Evolutionary conservation across 2,329 filamentous ascomycete genomes (phyloP).

Genomic region (Aureobasidium pullulans): DNA sequence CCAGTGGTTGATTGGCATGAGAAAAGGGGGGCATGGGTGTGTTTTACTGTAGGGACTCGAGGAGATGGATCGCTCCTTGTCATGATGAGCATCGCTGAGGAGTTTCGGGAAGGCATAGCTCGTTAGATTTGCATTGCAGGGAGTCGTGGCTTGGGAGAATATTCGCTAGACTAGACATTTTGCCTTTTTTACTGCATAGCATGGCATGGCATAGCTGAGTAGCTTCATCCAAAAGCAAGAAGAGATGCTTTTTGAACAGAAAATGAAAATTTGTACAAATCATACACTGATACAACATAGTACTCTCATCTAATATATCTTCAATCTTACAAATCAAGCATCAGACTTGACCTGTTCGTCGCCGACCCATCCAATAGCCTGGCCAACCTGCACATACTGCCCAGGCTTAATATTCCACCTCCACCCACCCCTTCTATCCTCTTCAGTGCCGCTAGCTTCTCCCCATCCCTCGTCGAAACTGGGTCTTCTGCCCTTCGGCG

Average conservation of each 20-base stretch:
- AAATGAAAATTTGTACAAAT: too few relatives aligned
- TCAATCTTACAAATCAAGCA: not conserved
- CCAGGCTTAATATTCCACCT: constrained; percentile 82
- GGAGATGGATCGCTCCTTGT: not conserved
- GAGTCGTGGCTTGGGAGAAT: too few relatives aligned
- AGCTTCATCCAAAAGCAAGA: too few relatives aligned
- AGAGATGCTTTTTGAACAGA: too few relatives aligned
- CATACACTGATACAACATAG: too few relatives aligned
- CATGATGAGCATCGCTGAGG: not conserved
- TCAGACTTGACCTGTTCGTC: constrained; percentile 27
- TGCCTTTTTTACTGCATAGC: too few relatives aligned
- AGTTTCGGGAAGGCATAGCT: not conserved
- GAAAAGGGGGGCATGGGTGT: too few relatives aligned
- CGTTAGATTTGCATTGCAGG: not conserved
- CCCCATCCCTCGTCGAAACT: constrained; percentile 54
- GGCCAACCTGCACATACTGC: constrained; percentile 79
- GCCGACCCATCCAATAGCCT: constrained; percentile 71
- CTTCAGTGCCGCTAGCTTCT: constrained; percentile 41
- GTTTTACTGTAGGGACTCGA: not conserved
- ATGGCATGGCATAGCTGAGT: too few relatives aligned
- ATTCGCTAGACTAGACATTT: too few relatives aligned
- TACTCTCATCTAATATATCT: not conserved
- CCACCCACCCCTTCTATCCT: constrained; percentile 60
- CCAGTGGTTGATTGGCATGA: not conserved
- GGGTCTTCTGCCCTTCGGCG: constrained; percentile 57